Evolutionary conservation across 2,329 filamentous ascomycete species (phyloP).

Genomic region (Pyricularia pennisetigena): DNA sequence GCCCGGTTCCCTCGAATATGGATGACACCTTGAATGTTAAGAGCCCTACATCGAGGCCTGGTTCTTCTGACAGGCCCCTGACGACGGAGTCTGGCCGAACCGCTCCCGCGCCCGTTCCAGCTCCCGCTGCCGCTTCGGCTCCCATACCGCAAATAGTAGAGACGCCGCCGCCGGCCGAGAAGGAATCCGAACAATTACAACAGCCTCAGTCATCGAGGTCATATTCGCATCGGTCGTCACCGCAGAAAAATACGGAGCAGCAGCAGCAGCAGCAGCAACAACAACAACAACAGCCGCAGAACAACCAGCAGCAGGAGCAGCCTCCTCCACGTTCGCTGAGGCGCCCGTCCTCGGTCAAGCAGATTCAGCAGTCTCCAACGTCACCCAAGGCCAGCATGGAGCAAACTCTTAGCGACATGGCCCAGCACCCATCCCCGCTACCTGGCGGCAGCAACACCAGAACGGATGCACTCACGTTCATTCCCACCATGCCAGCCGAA

Average conservation of each 20-base stretch:
- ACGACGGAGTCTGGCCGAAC: conserved; percentile 19
- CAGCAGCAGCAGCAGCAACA: conserved; percentile 8
- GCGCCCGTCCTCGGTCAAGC: conserved; percentile 11
- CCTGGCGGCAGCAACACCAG: conserved; percentile 57
- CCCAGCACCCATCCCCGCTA: conserved; percentile 55
- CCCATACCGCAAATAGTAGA: conserved; percentile 40
- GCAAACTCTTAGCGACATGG: conserved; percentile 54
- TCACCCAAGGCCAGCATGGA: neutral
- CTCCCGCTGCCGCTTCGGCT: conserved; percentile 9
- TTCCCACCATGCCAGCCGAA: conserved; percentile 60
- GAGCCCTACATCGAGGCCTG: neutral
- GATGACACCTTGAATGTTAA: neutral
- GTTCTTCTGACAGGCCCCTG: neutral
- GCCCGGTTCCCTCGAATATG: conserved; percentile 7
- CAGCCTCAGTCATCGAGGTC: conserved; percentile 17
- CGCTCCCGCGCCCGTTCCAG: conserved; percentile 10
- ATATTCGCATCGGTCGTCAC: conserved; percentile 46
- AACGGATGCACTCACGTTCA: conserved; percentile 71
- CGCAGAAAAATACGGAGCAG: conserved; percentile 27
- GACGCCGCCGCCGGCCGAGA: conserved; percentile 39
- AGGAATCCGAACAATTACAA: conserved; percentile 18
- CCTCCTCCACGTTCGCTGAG: conserved; percentile 21
- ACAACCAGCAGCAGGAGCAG: conserved; percentile 12
- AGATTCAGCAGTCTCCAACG: conserved; percentile 7
- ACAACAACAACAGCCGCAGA: conserved; percentile 7